A percentile compares a stretch with the other conserved stretches of the same genome.
Evolutionary conservation across 345 rosid species (phyloP).

Genomic region (Abelmoschus esculentus): DNA sequence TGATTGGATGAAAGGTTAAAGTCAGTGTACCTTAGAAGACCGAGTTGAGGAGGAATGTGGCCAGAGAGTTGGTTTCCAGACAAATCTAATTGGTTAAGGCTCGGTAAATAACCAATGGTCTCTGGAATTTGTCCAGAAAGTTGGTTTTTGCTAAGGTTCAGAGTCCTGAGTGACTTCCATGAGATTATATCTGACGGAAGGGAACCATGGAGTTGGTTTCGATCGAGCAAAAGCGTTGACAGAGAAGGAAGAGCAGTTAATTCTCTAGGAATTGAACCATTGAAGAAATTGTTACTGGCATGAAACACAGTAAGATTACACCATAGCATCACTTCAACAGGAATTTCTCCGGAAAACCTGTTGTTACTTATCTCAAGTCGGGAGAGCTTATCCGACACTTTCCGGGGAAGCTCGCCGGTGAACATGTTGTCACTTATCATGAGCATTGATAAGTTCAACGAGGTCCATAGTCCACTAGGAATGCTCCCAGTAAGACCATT

Average conservation of each 20-base stretch:
- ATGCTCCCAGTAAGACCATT: constrained; percentile 37
- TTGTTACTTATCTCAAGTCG: constrained; percentile 38
- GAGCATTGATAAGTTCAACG: constrained; percentile 15
- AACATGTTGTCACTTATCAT: constrained; percentile 28
- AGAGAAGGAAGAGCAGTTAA: constrained; percentile 35
- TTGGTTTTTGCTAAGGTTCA: constrained; percentile 40
- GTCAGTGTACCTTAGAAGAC: constrained; percentile 9
- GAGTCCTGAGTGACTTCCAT: constrained; percentile 29
- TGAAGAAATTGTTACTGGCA: constrained; percentile 46
- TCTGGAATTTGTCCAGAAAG: constrained; percentile 43
- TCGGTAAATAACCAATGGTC: constrained; percentile 26
- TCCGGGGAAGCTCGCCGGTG: constrained; percentile 41
- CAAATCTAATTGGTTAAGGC: constrained; percentile 32
- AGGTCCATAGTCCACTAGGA: constrained; percentile 47
- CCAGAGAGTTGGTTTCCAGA: constrained; percentile 46
- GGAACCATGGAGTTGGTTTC: constrained; percentile 40
- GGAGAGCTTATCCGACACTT: constrained; percentile 27
- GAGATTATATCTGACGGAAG: constrained; percentile 41
- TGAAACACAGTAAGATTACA: constrained; percentile 27
- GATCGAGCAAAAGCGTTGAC: constrained; percentile 29
- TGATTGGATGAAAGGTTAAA: constrained; percentile 56
- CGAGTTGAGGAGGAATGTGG: constrained; percentile 37
- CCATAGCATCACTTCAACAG: constrained; percentile 26
- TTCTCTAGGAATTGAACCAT: constrained; percentile 39
- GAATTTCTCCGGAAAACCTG: constrained; percentile 39